Base-by-base conservation (phyloP, 108 stramenopile species). In the Nitzschia sp. region DNA sequence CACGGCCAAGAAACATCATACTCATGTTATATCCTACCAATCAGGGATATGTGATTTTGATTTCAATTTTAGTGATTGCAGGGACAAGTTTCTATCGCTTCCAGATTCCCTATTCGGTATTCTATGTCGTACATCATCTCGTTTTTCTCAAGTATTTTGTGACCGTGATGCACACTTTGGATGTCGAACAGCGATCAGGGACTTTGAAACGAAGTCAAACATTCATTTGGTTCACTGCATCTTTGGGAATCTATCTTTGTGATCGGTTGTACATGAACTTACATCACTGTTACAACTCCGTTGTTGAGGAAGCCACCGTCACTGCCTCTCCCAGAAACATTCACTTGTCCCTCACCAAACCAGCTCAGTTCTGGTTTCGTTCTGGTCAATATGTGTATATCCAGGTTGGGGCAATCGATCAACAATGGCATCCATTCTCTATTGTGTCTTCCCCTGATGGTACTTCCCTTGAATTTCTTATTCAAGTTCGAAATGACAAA, bases 211-310 rank as follows among this genome's bases (percentile, higher is more conserved):
- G 81, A 19, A 76, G 74, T 37, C 81, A 82, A 44, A 79, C 78
- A 5, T 82, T 82, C 65, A 71, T 68, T 39, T 82, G 81, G 81
- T 78, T 82, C 55, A 55, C 78, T 17, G 63, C 77, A 2, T 68
- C 75, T 53, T 55, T 82, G 26, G 19, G 75, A 19, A 72, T 56
- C 39, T 82, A 82, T 51, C 41, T 75, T 38, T 78, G 78, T 46
- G 81, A 82, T 41, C 65, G 78, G 15, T 40, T 54, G 19, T 67
- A 70, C 25, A 78, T 79, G 81, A 41, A 61, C 41, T 40, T 72
- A 20, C 72, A 78, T 67, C 81, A 80, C 42, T 29, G 72, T 14
- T 73, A 73, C 66, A 21, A 69, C 2, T 64, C 68, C 8, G 51
- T 52, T 22, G 15, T 77, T n/a, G 37, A 52, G 11, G 43, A 41